Percentiles rank a stretch among this genome's conserved stretches.
Conservation (phyloP, 129 eudicot genomes). For the Saussurea involucrata region DNA sequence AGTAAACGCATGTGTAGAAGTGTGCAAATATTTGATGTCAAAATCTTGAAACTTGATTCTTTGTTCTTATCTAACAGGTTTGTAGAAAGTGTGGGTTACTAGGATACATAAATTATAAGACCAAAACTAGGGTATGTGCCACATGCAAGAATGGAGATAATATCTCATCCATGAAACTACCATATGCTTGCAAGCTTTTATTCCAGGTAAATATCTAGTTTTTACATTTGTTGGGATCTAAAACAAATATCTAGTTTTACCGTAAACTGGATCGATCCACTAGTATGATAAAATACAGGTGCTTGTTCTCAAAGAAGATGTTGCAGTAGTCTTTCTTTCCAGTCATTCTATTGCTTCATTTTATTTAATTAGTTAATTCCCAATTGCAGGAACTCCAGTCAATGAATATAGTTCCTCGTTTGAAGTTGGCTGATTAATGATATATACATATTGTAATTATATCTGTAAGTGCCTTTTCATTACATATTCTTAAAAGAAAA, state of each 20-base stretch:
- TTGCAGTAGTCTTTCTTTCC: no score
- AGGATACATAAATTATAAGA: slow-evolving; percentile 70
- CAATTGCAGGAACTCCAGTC: slow-evolving; percentile 63
- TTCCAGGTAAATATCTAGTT: slow-evolving; percentile 90
- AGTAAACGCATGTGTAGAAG: not conserved
- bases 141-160: slow-evolving; percentile 72
- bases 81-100: slow-evolving; percentile 87
- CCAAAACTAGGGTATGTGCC: slow-evolving; percentile 74
- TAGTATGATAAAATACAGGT: not conserved
- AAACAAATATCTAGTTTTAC: not conserved
- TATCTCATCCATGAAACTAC: slow-evolving; percentile 80
- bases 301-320: not conserved
- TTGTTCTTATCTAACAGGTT: slow-evolving; percentile 43
- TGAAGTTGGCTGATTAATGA: slow-evolving; percentile 55
- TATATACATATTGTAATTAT: no score
- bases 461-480: no score
- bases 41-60: not conserved
- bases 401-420: slow-evolving; percentile 79
- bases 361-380: not conserved
- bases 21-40: not conserved
- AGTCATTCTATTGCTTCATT: not conserved
- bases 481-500: no score
- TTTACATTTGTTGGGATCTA: no score
- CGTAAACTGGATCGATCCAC: not conserved
- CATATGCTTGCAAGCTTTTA: slow-evolving; percentile 98